Conservation (phyloP, 345 rosid species). For the Eucalyptus erythrocorys region DNA sequence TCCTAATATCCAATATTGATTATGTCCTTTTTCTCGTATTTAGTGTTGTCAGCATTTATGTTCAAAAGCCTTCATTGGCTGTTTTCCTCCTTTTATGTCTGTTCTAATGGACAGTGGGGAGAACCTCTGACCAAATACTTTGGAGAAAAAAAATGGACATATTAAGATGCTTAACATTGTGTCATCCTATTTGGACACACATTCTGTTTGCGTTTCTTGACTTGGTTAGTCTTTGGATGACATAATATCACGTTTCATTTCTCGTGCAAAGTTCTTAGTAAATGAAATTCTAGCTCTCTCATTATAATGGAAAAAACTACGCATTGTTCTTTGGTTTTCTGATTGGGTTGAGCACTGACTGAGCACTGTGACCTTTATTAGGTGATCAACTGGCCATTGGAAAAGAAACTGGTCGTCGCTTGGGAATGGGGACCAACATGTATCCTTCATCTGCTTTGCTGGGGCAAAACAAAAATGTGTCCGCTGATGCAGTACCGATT, state of each 20-base stretch:
- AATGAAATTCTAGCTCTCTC: background rate
- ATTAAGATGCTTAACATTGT: background rate
- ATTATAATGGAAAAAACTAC: background rate
- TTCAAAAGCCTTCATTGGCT: background rate
- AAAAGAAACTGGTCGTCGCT: conserved; percentile 95
- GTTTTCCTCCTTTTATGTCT: background rate
- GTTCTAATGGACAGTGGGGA: background rate
- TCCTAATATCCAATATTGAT: background rate
- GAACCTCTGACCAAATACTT: background rate
- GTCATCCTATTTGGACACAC: background rate
- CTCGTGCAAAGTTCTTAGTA: background rate
- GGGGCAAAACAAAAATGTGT: conserved; percentile 87
- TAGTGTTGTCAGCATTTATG: background rate
- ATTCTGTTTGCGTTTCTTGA: background rate
- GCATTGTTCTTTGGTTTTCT: background rate
- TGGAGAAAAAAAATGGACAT: background rate
- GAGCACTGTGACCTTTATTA: conserved; percentile 3
- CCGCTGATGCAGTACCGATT: conserved; percentile 62
- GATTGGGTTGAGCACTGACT: background rate
- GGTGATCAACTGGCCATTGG: conserved; percentile 99
- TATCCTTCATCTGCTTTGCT: conserved; percentile 93
- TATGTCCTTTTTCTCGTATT: background rate
- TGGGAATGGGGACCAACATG: conserved; percentile 99
- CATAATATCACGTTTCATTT: background rate
- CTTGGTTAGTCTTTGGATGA: background rate